Evolutionary conservation across 2,329 filamentous ascomycete genomes (phyloP).

Genomic region (Periconia sp.): DNA sequence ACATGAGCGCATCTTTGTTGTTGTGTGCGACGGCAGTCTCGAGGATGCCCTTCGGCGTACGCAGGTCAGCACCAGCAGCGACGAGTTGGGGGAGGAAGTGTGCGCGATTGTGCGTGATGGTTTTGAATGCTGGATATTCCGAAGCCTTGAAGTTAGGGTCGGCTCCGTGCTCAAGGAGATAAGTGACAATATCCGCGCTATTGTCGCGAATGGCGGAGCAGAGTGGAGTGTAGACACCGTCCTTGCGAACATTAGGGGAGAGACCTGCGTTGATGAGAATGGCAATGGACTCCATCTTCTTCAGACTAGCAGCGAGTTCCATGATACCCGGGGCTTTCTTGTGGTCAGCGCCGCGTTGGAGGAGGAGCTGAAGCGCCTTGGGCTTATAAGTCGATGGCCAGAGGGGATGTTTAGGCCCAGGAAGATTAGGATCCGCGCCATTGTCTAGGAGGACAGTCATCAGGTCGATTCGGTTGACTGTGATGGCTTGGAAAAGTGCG

Average conservation of each 20-base stretch:
- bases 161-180: slow-evolving; percentile 61
- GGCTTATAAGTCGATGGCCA: slow-evolving; percentile 69
- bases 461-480: slow-evolving; percentile 62
- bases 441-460: slow-evolving; percentile 62
- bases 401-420: slow-evolving; percentile 71
- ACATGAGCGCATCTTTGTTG: slow-evolving; percentile 65
- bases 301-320: slow-evolving; percentile 68
- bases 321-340: slow-evolving; percentile 68
- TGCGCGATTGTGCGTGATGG: slow-evolving; percentile 68
- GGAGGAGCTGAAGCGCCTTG: slow-evolving; percentile 63
- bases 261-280: slow-evolving; percentile 65
- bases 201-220: slow-evolving; percentile 73
- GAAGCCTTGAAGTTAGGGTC: slow-evolving; percentile 62
- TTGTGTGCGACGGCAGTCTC: slow-evolving; percentile 69
- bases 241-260: slow-evolving; percentile 67
- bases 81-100: slow-evolving; percentile 65
- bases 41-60: slow-evolving; percentile 67
- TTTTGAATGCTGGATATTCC: slow-evolving; percentile 72
- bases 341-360: slow-evolving; percentile 64
- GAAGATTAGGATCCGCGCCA: slow-evolving; percentile 70
- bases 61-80: slow-evolving; percentile 65
- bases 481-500: slow-evolving; percentile 68
- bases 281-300: slow-evolving; percentile 67
- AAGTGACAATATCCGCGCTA: slow-evolving; percentile 64
- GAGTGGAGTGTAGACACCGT: slow-evolving; percentile 71